These are phyloP conservation scores for Alisma plantagoaquatica DNA, from an alignment of 106 monocot species.

Conservation along the genomic window DNA sequence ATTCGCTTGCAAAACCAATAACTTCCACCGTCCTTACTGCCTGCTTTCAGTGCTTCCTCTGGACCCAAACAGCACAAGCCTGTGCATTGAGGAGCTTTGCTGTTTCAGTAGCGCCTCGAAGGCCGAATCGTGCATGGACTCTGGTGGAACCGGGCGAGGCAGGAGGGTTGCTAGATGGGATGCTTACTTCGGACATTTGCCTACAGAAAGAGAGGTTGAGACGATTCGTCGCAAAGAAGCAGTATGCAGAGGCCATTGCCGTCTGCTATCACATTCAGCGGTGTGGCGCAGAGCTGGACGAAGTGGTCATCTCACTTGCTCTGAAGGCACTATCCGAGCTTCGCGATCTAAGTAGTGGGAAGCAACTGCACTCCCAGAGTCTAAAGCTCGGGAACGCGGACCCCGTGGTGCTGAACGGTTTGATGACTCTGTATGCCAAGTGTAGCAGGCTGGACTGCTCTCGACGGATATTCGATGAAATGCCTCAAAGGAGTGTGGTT, in stretches of 20 bases:
- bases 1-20: no score
- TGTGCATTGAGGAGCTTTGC: no score
- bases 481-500: slow-evolving; percentile 30
- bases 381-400: slow-evolving; percentile 37
- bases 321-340: slow-evolving; percentile 40
- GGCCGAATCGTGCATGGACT: no score
- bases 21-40: no score
- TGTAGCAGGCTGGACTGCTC: slow-evolving; percentile 26
- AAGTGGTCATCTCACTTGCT: slow-evolving; percentile 30
- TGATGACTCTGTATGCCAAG: slow-evolving; percentile 55
- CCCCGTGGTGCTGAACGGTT: slow-evolving; percentile 32
- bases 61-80: no score
- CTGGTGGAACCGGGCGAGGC: slow-evolving; percentile 11
- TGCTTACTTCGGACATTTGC: slow-evolving; percentile 24
- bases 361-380: slow-evolving; percentile 39
- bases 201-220: slow-evolving; percentile 23
- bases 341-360: slow-evolving; percentile 21
- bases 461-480: slow-evolving; percentile 25
- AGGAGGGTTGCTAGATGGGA: slow-evolving; percentile 21
- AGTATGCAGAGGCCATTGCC: slow-evolving; percentile 16
- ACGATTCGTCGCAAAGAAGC: slow-evolving; percentile 7
- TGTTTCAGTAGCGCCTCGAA: no score
- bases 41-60: no score
- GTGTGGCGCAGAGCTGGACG: slow-evolving; percentile 6
- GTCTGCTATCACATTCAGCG: slow-evolving; percentile 19